A percentile compares a stretch with the other conserved stretches of the same genome.
Evolutionary conservation across 164 flowering plant species (phyloP).

Genomic region (Macadamia integrifolia): DNA sequence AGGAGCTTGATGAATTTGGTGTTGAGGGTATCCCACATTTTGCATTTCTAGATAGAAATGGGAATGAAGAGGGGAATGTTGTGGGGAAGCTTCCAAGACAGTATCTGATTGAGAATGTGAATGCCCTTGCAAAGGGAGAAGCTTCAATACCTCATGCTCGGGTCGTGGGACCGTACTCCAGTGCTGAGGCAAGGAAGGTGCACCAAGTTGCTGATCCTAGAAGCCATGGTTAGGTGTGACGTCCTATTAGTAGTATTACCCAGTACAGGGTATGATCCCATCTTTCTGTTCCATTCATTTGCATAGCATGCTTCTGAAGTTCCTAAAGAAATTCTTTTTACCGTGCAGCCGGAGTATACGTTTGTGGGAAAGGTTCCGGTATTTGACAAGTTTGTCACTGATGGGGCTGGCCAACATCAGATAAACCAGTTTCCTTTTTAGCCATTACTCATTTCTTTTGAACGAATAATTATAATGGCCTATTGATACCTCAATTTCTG

Average conservation of each 20-base stretch:
- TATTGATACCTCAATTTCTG: no score
- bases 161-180: constrained; percentile 73
- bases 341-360: no score
- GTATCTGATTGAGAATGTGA: constrained; percentile 75
- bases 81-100: constrained; percentile 76
- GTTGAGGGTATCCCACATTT: constrained; percentile 99
- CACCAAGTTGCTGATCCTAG: constrained; percentile 81
- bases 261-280: neutral
- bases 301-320: no score
- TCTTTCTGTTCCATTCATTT: neutral
- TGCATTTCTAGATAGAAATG: constrained; percentile 80
- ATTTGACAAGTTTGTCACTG: no score
- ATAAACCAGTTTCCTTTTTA: no score
- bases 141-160: constrained; percentile 79
- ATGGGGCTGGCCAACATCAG: no score
- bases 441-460: no score
- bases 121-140: constrained; percentile 75
- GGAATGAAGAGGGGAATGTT: constrained; percentile 93
- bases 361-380: no score
- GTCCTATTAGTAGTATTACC: neutral
- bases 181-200: constrained; percentile 73
- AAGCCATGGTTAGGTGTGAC: constrained; percentile 27
- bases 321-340: no score
- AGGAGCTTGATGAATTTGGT: constrained; percentile 96
- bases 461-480: no score